Conservation (phyloP, 208 protist species). For the Acanthamoeba comandoni region DNA sequence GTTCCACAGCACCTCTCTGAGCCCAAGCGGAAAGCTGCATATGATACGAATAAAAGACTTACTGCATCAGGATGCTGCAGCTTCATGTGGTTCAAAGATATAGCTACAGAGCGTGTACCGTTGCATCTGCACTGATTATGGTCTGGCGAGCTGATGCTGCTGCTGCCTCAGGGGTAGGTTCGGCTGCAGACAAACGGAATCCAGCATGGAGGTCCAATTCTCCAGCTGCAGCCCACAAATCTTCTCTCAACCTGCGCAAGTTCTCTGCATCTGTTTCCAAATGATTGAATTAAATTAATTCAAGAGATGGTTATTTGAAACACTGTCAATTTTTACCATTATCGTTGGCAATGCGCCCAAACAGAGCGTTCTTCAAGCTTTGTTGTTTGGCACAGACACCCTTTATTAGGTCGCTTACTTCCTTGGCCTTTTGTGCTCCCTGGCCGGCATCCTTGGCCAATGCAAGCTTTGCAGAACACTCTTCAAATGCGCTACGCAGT, state of each 20-base stretch:
- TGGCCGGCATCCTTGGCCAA: not conserved
- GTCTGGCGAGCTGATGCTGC: not conserved
- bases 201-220: slow-evolving; percentile 10
- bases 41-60: not conserved
- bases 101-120: not conserved
- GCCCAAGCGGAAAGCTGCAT: not conserved
- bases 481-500: not conserved
- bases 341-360: slow-evolving; percentile 3
- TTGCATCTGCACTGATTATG: not conserved
- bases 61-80: not conserved
- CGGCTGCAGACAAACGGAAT: not conserved
- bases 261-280: not conserved
- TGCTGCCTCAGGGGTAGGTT: not conserved
- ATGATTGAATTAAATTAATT: no score
- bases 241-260: not conserved
- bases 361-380: slow-evolving; percentile 23
- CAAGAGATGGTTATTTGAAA: no score
- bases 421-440: not conserved
- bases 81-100: not conserved
- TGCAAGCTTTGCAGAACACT: slow-evolving; percentile 8
- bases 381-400: not conserved
- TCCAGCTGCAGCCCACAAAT: slow-evolving; percentile 1
- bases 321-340: not conserved
- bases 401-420: slow-evolving; percentile 10
- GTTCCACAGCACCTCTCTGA: not conserved